Percentiles rank a stretch among this genome's conserved stretches.
Evolutionary conservation across 2,329 filamentous ascomycete species (phyloP).

Genomic region (Sordariomycetes sp.): DNA sequence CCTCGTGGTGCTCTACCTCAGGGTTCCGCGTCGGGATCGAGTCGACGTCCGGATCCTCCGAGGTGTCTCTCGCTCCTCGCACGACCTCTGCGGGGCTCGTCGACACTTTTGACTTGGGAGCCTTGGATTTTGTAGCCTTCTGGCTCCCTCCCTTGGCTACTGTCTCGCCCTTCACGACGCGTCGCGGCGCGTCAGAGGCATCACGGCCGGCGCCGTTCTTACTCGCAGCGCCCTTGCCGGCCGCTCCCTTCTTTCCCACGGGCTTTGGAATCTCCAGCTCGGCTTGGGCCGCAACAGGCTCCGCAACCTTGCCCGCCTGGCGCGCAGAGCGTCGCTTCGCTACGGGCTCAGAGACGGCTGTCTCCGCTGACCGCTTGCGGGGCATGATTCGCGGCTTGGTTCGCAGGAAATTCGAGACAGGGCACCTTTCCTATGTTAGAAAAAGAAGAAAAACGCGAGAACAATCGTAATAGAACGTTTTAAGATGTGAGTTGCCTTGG

Average conservation of each 20-base stretch:
- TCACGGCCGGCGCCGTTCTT: not conserved
- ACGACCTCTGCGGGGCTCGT: not conserved
- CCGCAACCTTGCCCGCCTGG: not conserved
- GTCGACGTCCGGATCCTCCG: conserved; percentile 19
- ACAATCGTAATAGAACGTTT: too few species aligned
- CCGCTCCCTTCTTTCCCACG: not conserved
- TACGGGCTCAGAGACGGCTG: not conserved
- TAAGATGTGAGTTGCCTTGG: too few species aligned
- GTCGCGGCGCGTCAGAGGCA: not conserved
- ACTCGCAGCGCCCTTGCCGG: not conserved
- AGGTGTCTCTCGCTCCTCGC: conserved; percentile 7
- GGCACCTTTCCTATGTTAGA: too few species aligned
- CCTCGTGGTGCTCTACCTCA: conserved; percentile 25
- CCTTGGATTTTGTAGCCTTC: not conserved
- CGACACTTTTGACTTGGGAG: not conserved
- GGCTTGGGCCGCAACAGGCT: not conserved
- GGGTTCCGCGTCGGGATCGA: conserved; percentile 25
- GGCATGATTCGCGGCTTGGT: not conserved
- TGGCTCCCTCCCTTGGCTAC: not conserved
- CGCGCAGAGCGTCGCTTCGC: conserved; percentile 5
- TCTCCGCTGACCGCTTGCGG: conserved; percentile 1
- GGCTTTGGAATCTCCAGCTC: not conserved
- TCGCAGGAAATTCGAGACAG: not conserved
- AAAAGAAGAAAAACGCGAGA: too few species aligned
- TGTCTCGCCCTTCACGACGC: not conserved